Evolutionary conservation across 176 grass and related monocot species (phyloP), one percentile per base, ranked within the genome.

Genomic region (Ampelocalamus luodianensis): DNA sequence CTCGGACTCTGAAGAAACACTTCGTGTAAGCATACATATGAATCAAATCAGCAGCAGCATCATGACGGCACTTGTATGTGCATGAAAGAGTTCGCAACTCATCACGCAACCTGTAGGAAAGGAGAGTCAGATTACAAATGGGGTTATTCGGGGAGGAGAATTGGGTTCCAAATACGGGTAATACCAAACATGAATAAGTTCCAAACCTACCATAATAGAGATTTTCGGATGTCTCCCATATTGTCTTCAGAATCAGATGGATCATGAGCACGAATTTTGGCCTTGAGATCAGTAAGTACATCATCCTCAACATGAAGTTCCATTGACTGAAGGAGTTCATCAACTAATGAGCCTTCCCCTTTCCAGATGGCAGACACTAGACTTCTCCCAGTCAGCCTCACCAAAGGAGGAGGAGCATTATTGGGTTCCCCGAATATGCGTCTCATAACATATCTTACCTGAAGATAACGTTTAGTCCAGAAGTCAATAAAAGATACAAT

Each of bases 11-110:
- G 74, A 99, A 99, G 42, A 99, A 90, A 76, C 90, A 93, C 88
- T 99, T 99, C 22, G 93, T 99, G 76, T 99, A 96, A 76, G 96
- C 96, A 86, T 99, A 99, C 80, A 99, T 85, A 76, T 99, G 96
- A 89, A 99, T 91, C 86, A 99, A 90, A 83, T 99, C 96, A 67
- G 96, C 96, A 70, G 93, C 96, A 71, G 89, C 96, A 82, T 99
- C 96, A 81, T 99, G 96, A 62, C 96, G 93, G 49, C 93, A 99
- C 79, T 99, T 99, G 70, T 96, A 90, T 71, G 88, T 89, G 84
- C 96, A 96, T 46, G 89, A 74, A 84, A 96, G 91, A 86, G 50
- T 84, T 68, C 96, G 78, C 67, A 99, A 76, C 79, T 99, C 96
- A 78, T 99, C 96, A 77, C 96, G 92, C 79, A 99, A 86, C 96